phyloP scores from a whole-genome alignment of 139 green algal species.

The Asterochloris erici region DNA sequence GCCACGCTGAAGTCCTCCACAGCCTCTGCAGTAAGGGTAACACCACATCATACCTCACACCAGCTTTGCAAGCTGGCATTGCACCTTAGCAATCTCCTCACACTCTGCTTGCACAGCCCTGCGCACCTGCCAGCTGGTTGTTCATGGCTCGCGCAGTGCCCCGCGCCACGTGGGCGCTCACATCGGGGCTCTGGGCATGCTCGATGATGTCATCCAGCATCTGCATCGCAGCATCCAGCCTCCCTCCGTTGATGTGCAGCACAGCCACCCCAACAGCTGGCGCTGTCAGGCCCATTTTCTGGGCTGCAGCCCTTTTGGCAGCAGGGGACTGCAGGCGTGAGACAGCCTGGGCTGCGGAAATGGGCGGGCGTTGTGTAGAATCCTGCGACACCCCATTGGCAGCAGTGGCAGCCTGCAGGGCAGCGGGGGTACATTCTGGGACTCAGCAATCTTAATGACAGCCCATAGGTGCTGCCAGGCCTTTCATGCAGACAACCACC shows the following conservation, averaged over 20 bases:
- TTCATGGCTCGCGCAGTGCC: constrained; percentile 74
- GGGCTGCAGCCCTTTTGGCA: not conserved
- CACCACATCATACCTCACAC: too few species aligned
- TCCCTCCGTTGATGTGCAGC: constrained; percentile 74
- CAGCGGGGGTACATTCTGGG: not conserved
- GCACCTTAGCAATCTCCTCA: not conserved
- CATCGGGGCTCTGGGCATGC: constrained; percentile 18
- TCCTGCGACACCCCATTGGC: not conserved
- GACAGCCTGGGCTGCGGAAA: not conserved
- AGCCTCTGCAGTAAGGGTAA: constrained; percentile 37
- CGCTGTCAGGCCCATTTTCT: not conserved
- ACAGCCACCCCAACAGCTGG: constrained; percentile 21
- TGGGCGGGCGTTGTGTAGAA: not conserved
- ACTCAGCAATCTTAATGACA: too few species aligned
- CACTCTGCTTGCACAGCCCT: too few species aligned
- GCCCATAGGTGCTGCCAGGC: too few species aligned
- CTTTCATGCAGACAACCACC: not conserved
- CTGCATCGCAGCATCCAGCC: constrained; percentile 50
- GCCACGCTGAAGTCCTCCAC: constrained; percentile 74
- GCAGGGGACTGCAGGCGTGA: not conserved
- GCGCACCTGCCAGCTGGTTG: constrained; percentile 51
- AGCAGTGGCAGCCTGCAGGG: not conserved
- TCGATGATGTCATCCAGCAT: constrained; percentile 65
- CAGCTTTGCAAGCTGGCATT: too few species aligned
- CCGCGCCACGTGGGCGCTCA: constrained; percentile 60